These are phyloP conservation scores for Pelargonium cotyledonis DNA, from an alignment of 441 rosid species.

Conservation along the genomic window DNA sequence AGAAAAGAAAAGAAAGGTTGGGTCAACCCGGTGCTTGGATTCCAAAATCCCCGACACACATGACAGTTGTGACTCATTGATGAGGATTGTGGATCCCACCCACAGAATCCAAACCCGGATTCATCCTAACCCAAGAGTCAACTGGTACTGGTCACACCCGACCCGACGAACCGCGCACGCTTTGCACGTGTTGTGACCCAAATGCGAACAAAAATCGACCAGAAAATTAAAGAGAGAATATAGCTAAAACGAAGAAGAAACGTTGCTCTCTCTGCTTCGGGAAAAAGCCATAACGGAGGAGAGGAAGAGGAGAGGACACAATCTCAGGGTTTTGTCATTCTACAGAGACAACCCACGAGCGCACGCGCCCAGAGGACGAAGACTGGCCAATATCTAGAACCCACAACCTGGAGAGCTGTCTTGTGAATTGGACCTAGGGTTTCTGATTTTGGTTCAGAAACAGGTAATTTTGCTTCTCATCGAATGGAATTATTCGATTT, in stretches of 20 bases:
- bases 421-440: background rate
- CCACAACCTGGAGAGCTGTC: background rate
- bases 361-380: background rate
- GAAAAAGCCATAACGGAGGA: slow-evolving; percentile 20
- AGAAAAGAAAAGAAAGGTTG: too few species aligned
- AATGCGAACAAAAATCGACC: background rate
- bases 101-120: too few species aligned
- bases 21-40: too few species aligned
- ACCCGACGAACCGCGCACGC: background rate
- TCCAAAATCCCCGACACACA: too few species aligned
- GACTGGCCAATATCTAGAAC: background rate
- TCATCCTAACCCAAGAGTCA: too few species aligned
- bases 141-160: background rate
- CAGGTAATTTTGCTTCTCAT: background rate
- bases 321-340: slow-evolving; percentile 29
- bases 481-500: background rate
- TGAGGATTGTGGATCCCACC: too few species aligned
- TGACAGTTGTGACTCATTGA: too few species aligned
- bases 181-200: background rate
- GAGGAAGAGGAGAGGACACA: slow-evolving; percentile 8
- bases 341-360: background rate
- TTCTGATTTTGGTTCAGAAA: background rate
- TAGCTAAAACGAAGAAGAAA: slow-evolving; percentile 22
- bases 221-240: background rate
- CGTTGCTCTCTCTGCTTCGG: slow-evolving; percentile 30